Evolutionary conservation across 805 yeast species (phyloP), one percentile per base, ranked within the genome.

Genomic region (Torulaspora gathmanii): DNA sequence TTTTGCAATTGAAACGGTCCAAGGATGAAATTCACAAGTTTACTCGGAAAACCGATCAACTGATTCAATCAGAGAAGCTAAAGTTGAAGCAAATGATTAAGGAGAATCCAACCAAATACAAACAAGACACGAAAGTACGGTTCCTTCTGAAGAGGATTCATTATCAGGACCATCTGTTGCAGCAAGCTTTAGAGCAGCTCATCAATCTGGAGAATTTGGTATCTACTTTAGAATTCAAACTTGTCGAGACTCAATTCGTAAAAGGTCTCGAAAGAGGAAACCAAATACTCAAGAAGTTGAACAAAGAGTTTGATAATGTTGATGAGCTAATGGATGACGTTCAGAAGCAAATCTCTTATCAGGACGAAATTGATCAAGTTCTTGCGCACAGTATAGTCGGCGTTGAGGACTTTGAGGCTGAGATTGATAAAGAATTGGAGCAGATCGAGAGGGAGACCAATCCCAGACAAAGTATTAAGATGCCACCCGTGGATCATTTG

Each of bases 191-290:
- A 30, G 79, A 75, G 34, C 99, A 93, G 65, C 70, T 90, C 25
- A 83, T 81, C 45, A 83, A 85, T 30, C 65, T 93, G 29, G 97
- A 91, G 62, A 76, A 79, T 48, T 75, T 93, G 63, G 83, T 87
- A 7, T 76, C 80, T 17, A 82, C 82, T 8, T 84, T 93, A 29
- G 98, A 93, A 65, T 89, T 88, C 68, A 91, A 95, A 57, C 68
- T 87, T 46, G 81, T 93, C 26, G 98, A 93, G 61, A 79, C 80
- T 51, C 95, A 89, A 56, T 89, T 93, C 33, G 54, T 90, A 3
- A 76, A 75, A 47, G 96, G 97, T 0, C 69, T 93, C 25, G 74
- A 81, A 54, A 82, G 83, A 52, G 98, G 99, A 19, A 89, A 85
- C 58, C 68, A 73, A 41, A 86, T 87, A 10, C 74, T 93, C 54